Evolutionary conservation across 2,329 filamentous ascomycete species (phyloP).

Genomic region (Diplodia corticola): DNA sequence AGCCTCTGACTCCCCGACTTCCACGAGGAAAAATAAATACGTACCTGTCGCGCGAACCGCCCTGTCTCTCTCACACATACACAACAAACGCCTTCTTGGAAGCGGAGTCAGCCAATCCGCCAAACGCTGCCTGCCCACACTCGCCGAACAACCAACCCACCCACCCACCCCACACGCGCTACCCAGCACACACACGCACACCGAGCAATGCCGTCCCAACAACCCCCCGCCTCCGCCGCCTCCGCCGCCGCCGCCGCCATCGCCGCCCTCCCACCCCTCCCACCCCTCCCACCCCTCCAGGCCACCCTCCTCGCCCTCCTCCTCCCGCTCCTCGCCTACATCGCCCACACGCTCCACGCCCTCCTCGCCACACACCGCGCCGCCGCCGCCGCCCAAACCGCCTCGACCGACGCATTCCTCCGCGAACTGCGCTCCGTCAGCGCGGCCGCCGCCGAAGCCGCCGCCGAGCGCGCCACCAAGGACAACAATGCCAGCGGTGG

Average conservation of each 20-base stretch:
- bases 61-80: too few relatives aligned
- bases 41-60: neutral
- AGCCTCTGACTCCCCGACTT: neutral
- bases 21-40: neutral
- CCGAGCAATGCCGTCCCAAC: too few relatives aligned
- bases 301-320: neutral
- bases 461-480: neutral
- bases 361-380: constrained; percentile 15
- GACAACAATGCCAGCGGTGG: too few relatives aligned
- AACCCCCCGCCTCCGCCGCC: neutral
- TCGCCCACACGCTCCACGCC: constrained; percentile 18
- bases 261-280: constrained; percentile 23
- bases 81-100: too few relatives aligned
- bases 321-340: constrained; percentile 2
- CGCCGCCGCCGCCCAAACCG: constrained; percentile 23
- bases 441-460: neutral
- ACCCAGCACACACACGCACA: constrained; percentile 25
- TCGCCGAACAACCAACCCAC: neutral
- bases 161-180: too few relatives aligned
- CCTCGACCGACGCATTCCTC: constrained; percentile 29
- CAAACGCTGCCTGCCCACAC: neutral
- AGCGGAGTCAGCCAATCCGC: too few relatives aligned
- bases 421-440: neutral
- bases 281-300: neutral
- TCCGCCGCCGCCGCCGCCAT: constrained; percentile 4